Conservation (phyloP, 768 basidiomycete genomes). For the Suillus subaureus region DNA sequence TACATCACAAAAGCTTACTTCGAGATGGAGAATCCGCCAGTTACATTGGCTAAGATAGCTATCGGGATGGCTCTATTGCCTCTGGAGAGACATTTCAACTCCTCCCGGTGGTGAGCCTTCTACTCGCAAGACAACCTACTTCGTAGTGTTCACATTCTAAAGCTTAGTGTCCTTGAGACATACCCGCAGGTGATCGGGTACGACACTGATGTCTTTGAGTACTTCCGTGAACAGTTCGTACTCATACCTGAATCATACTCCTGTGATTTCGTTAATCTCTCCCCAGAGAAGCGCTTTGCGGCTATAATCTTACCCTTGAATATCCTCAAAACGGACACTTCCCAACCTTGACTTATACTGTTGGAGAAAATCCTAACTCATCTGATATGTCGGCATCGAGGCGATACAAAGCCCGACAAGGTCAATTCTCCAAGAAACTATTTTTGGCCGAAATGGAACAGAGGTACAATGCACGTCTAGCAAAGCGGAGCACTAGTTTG, state of each 20-base stretch:
- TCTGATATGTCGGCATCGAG: background rate
- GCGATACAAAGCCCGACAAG: slow-evolving; percentile 19
- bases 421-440: slow-evolving; percentile 19
- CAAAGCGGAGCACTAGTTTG: slow-evolving; percentile 23
- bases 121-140: background rate
- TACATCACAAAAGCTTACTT: slow-evolving; percentile 79
- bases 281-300: slow-evolving; percentile 60
- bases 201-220: slow-evolving; percentile 63
- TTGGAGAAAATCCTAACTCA: slow-evolving; percentile 19
- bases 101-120: slow-evolving; percentile 52
- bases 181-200: slow-evolving; percentile 79
- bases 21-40: slow-evolving; percentile 60
- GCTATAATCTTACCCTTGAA: slow-evolving; percentile 65
- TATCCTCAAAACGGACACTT: slow-evolving; percentile 65
- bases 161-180: slow-evolving; percentile 65
- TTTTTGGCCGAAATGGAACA: slow-evolving; percentile 25
- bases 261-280: slow-evolving; percentile 3
- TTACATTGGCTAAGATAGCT: slow-evolving; percentile 65
- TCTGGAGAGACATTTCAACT: slow-evolving; percentile 52
- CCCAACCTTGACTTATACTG: slow-evolving; percentile 32
- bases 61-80: slow-evolving; percentile 71
- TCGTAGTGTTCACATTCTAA: slow-evolving; percentile 9
- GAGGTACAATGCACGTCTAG: slow-evolving; percentile 24
- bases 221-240: slow-evolving; percentile 69
- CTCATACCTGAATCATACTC: background rate